Evolutionary conservation across 148 eudicot species (phyloP), one percentile per base, ranked within the genome.

Genomic region (Chenopodium album): DNA sequence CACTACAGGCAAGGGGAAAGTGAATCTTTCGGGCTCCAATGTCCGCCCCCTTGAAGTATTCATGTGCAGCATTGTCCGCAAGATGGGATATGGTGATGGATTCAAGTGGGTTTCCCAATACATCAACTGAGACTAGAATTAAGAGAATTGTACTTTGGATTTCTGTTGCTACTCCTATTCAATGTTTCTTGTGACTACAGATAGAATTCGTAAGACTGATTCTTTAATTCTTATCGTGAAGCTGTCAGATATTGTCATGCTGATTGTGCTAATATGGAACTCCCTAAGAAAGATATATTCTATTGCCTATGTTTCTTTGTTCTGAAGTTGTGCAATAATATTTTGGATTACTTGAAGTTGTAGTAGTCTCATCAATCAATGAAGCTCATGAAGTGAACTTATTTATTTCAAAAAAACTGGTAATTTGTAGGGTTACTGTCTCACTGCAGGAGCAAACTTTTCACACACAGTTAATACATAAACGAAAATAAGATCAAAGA

Each of bases 61-160:
- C 81, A 88, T 88, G 90, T 88, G 90, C 87, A 86, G 90, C 80
- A 84, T 86, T 60, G 90, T 86, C 26, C 84, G 87, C 41, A 88
- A 88, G 82, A 88, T 88, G 90, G 90, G 90, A 32, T 88, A 88
- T 64, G 89, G 90, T 56, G 89, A 88, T 3, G 90, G 86, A 1
- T 88, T 88, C 82, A 86, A 82, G 76, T 86, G 90, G 90, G 74
- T 88, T 10, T 86, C 89, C 23, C 86, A 86, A 16, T 86, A 88
- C 65, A 86, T 86, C 79, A 84, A 79, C 59, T 82, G 76, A 82
- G 71, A 20, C 14, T 54, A 75, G 56, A 31, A 32, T 48, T 52
- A 47, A 23, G 29, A 78, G 82, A 64, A 74, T 23, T 34, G 41
- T 12, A 56, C n/a, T 56, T 48, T 63, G 22, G 54, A 41, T n/a